Base-by-base conservation (phyloP, 257 asterid species). In the Ocimum tenuiflorum region DNA sequence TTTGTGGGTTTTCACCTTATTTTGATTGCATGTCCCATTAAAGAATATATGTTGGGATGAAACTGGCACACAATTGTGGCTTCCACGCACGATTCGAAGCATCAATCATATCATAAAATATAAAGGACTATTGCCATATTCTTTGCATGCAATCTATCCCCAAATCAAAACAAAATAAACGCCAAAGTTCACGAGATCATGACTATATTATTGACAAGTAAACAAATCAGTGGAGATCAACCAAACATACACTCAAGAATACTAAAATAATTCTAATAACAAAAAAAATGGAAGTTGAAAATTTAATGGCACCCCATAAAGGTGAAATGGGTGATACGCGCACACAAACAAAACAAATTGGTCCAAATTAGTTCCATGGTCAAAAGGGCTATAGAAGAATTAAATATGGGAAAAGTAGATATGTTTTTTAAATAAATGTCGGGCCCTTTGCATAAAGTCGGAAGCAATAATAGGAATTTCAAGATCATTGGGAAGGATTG, bases 331-430 rank as follows among this genome's bases (percentile, higher is more conserved):
- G 35, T 24, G 11, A 65, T 53, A 69, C 73, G 69, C 72, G 11
- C 60, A 1, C 48, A 58, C 8, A 61, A 68, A 63, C 71, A 73
- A 73, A 73, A 73, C 70, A 68, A 15, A 39, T 67, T 72, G 75
- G 75, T 56, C 52, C 73, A 38, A 61, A 64, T 53, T 47, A 63
- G 59, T 65, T 46, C 55, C 69, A 63, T 12, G 42, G 42, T 67
- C 68, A 54, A 71, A 66, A 48, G 19, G 27, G n/a, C 45, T 27
- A 52, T 9, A 23, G 3, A 56, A 15, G 41, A 39, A 2, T n/a
- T 22, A n/a, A 22, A 24, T 54, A 22, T 10, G 2, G 4, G 7
- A 65, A 66, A 55, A 68, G 69, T 38, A 12, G 31, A 41, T n/a
- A n/a, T n/a, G 63, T 49, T 11, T 55, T 67, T 55, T 14, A 47